phyloP scores from a whole-genome alignment of 441 rosid genomes.

The Adansonia grandidieri region DNA sequence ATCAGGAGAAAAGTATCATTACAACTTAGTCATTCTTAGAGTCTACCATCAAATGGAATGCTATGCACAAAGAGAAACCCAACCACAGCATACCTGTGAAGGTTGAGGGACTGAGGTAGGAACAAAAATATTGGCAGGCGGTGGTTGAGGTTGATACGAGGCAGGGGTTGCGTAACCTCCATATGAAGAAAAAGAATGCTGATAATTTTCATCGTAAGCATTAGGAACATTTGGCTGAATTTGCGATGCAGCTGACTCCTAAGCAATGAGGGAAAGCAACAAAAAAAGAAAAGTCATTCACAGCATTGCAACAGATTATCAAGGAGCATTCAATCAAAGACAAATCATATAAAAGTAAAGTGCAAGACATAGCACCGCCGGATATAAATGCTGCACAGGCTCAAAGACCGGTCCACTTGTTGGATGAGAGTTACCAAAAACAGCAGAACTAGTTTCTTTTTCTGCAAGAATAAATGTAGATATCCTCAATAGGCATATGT shows the following conservation, averaged over 20 bases:
- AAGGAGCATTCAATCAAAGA: conserved; percentile 24
- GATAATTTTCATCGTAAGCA: conserved; percentile 67
- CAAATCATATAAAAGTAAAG: conserved; percentile 17
- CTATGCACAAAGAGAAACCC: not conserved
- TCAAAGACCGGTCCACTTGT: conserved; percentile 39
- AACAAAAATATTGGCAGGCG: conserved; percentile 54
- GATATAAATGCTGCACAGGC: conserved; percentile 58
- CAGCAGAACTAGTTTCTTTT: conserved; percentile 50
- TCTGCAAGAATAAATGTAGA: conserved; percentile 46
- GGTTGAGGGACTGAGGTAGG: conserved; percentile 60
- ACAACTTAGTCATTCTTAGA: not conserved
- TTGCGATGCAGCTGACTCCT: conserved; percentile 51
- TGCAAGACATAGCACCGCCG: conserved; percentile 50
- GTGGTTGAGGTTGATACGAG: conserved; percentile 57
- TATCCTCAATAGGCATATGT: conserved; percentile 22
- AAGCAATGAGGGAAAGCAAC: conserved; percentile 27
- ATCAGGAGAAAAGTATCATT: not conserved
- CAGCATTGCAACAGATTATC: conserved; percentile 27
- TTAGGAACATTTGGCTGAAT: conserved; percentile 53
- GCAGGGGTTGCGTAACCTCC: conserved; percentile 57
- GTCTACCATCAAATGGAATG: conserved; percentile 5
- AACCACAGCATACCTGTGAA: conserved; percentile 55
- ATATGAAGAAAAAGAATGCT: conserved; percentile 53
- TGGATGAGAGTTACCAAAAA: conserved; percentile 49
- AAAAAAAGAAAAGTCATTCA: conserved; percentile 12